Evolutionary conservation across 768 basidiomycete species (phyloP).

Genomic region (Pleurotus salmoneostramineus): DNA sequence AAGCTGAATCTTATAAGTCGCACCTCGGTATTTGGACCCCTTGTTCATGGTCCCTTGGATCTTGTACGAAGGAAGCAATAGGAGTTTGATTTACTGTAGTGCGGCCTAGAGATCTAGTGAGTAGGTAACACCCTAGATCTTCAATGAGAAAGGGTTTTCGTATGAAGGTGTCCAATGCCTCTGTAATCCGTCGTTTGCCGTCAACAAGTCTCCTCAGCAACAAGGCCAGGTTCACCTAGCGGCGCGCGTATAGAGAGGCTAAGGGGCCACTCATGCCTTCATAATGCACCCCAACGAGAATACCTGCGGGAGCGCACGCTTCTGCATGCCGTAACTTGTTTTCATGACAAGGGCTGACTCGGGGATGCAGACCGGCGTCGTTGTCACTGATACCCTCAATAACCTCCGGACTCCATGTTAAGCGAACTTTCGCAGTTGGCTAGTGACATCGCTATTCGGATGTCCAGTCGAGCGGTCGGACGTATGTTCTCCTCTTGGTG

Average conservation of each 20-base stretch:
- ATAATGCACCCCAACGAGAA: neutral
- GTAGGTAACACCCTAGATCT: neutral
- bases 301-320: neutral
- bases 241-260: neutral
- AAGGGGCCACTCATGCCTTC: too few relatives aligned
- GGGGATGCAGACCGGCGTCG: constrained; percentile 5
- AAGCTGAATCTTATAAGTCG: neutral
- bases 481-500: neutral
- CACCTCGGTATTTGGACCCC: neutral
- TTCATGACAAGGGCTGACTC: neutral
- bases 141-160: too few relatives aligned
- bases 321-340: neutral
- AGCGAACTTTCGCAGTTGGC: neutral
- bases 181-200: too few relatives aligned
- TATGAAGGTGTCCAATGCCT: neutral
- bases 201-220: neutral
- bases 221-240: neutral
- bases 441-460: neutral
- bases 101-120: neutral
- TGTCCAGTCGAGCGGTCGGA: neutral
- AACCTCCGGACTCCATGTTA: neutral
- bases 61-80: neutral
- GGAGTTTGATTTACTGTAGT: neutral
- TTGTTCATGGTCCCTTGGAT: neutral
- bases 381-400: neutral